Evolutionary conservation across 1,284 basidiomycete genomes (phyloP).

Genomic region (Serendipita sp.): DNA sequence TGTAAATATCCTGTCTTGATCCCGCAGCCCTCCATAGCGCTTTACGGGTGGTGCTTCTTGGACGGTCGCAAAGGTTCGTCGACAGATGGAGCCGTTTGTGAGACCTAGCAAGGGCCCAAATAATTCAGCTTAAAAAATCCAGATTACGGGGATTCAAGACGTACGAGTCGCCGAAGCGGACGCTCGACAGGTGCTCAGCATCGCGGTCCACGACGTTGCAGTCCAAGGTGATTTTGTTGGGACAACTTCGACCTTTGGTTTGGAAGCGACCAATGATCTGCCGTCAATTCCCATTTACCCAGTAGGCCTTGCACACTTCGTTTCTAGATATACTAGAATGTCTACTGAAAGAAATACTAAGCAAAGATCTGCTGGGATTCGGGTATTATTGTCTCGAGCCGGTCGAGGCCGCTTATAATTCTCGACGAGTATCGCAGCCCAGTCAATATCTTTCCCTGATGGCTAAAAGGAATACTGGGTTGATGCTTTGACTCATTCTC

Average conservation of each 20-base stretch:
- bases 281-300: neutral
- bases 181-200: neutral
- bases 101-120: neutral
- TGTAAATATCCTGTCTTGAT: constrained; percentile 88
- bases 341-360: too few species aligned
- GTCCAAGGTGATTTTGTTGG: neutral
- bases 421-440: too few species aligned
- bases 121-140: neutral
- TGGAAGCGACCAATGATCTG: constrained; percentile 2
- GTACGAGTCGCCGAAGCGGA: neutral
- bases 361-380: too few species aligned
- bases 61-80: constrained; percentile 57
- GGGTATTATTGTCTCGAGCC: too few species aligned
- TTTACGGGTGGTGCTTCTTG: constrained; percentile 64
- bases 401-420: too few species aligned
- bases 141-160: neutral
- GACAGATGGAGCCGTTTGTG: constrained; percentile 3
- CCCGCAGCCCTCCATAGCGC: constrained; percentile 79
- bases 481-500: too few species aligned
- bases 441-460: too few species aligned
- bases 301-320: too few species aligned
- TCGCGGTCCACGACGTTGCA: neutral
- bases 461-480: too few species aligned
- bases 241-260: too few species aligned
- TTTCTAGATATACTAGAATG: too few species aligned